A percentile compares a stretch with the other conserved stretches of the same genome.
Evolutionary conservation across 2,329 filamentous ascomycete species (phyloP).

Genomic region (Penicillium sp.): DNA sequence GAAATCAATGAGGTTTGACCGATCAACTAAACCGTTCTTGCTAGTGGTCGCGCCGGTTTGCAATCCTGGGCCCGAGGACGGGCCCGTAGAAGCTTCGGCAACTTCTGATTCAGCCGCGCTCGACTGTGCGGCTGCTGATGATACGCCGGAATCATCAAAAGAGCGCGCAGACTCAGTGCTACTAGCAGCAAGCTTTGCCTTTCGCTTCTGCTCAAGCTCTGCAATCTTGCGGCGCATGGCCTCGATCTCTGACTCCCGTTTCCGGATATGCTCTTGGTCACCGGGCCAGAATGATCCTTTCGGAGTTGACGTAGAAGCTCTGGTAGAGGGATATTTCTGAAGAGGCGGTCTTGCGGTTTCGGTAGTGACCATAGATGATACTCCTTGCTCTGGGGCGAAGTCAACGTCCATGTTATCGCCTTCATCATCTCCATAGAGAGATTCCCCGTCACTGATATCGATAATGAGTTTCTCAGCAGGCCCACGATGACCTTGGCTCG

Average conservation of each 20-base stretch:
- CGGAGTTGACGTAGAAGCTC: conserved; percentile 34
- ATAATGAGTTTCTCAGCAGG: conserved; percentile 68
- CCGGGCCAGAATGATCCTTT: conserved; percentile 36
- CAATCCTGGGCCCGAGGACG: background rate
- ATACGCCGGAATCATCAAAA: conserved; percentile 21
- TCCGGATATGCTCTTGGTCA: conserved; percentile 43
- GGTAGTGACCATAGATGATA: conserved; percentile 34
- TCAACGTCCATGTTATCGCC: conserved; percentile 29
- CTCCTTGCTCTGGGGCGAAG: conserved; percentile 28
- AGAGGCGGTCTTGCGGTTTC: conserved; percentile 40
- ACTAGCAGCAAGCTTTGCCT: conserved; percentile 39
- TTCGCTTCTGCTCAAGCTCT: conserved; percentile 45
- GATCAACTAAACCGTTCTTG: background rate
- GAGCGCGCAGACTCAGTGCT: conserved; percentile 35
- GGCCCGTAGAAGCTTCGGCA: conserved; percentile 1
- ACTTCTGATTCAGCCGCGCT: conserved; percentile 9
- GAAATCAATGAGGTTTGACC: conserved; percentile 8
- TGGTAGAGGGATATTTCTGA: conserved; percentile 41
- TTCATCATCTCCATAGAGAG: conserved; percentile 33
- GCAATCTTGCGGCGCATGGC: conserved; percentile 48
- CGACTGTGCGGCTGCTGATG: conserved; percentile 13
- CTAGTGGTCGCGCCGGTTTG: background rate
- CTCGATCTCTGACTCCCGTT: conserved; percentile 48
- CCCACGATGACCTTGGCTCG: conserved; percentile 48
- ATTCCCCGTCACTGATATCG: conserved; percentile 73